phyloP scores from a whole-genome alignment of 208 protist species.

The Trichomonas gallinae region DNA sequence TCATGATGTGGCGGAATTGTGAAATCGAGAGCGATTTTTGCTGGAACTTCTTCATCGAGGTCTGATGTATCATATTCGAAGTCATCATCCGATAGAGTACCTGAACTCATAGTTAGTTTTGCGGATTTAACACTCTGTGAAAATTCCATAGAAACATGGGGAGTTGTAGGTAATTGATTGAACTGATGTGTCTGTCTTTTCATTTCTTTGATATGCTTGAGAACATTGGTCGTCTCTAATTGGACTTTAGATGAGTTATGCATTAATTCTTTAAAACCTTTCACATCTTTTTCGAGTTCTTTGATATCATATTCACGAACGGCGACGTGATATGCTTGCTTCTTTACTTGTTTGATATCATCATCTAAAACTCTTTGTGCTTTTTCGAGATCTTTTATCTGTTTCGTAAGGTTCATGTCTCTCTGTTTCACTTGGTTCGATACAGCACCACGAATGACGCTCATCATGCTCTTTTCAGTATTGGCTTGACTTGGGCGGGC shows the following conservation, averaged over 20 bases:
- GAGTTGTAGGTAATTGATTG: background rate
- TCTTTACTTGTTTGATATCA: background rate
- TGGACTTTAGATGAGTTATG: background rate
- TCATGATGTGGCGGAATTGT: background rate
- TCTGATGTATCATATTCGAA: background rate
- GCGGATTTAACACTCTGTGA: background rate
- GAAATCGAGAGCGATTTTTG: background rate
- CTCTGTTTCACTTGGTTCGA: background rate
- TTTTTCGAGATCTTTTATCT: background rate
- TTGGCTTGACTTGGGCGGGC: background rate
- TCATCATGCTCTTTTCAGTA: background rate
- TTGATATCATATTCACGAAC: background rate
- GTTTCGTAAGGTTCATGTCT: background rate
- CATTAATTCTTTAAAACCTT: background rate
- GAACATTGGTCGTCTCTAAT: background rate
- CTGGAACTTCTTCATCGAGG: background rate
- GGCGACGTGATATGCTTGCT: background rate
- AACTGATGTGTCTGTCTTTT: background rate
- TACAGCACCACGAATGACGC: background rate
- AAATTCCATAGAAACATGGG: background rate
- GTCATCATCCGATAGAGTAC: background rate
- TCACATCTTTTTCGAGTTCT: background rate
- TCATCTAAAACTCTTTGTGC: background rate
- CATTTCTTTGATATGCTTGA: background rate
- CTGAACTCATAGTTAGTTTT: background rate